These are phyloP conservation scores for Colletotrichum euphorbiae DNA, from an alignment of 2,329 filamentous ascomycete genomes.

Conservation along the genomic window DNA sequence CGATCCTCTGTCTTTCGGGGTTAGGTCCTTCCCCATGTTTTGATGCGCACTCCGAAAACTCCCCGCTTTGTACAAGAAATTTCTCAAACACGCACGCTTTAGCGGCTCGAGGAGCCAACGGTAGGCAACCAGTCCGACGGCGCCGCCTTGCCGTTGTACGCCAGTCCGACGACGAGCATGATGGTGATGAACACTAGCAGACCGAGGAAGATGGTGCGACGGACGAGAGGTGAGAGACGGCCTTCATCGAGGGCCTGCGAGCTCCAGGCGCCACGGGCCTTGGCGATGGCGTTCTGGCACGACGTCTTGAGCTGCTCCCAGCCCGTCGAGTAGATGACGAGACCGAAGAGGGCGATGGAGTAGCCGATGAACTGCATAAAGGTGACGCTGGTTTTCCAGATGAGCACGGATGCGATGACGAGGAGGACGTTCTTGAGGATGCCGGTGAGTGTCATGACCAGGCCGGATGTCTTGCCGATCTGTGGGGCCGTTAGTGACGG, in stretches of 20 bases:
- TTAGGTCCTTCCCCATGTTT: conserved; percentile 1
- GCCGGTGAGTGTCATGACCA: conserved; percentile 87
- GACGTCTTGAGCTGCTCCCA: conserved; percentile 47
- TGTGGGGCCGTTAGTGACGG: conserved; percentile 51
- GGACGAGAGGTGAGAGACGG: conserved; percentile 43
- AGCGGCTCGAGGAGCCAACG: conserved; percentile 11
- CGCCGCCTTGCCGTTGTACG: conserved; percentile 29
- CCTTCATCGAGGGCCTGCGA: conserved; percentile 40
- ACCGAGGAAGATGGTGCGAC: conserved; percentile 41
- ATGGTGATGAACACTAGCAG: conserved; percentile 38
- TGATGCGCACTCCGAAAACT: conserved; percentile 20
- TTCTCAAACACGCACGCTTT: not conserved
- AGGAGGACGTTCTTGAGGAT: conserved; percentile 91
- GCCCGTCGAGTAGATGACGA: conserved; percentile 62
- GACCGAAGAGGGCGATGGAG: conserved; percentile 70
- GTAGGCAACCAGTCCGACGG: conserved; percentile 32
- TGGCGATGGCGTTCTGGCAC: conserved; percentile 25
- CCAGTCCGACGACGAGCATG: conserved; percentile 41
- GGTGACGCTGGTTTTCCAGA: conserved; percentile 81
- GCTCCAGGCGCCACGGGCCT: conserved; percentile 39
- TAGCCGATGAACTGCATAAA: conserved; percentile 82
- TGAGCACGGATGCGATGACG: conserved; percentile 79
- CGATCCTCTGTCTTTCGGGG: not conserved
- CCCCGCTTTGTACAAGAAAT: conserved; percentile 11
- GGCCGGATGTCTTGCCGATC: conserved; percentile 89